phyloP scores from a whole-genome alignment of 1,139 yeast genomes.

The Saccharomyces hybrid region DNA sequence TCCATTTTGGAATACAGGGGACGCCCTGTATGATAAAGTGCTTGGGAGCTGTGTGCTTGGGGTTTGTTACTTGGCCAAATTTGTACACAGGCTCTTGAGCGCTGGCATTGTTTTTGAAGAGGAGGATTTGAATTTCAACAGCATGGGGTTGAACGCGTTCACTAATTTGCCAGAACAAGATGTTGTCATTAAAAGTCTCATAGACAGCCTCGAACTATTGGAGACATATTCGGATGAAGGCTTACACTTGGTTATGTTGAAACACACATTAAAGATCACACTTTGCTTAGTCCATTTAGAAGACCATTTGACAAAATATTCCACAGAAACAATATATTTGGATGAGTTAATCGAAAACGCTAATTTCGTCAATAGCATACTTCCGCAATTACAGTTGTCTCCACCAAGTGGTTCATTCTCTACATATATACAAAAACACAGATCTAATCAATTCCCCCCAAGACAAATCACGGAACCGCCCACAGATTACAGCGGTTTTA shows the following conservation, averaged over 20 bases:
- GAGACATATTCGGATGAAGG: neutral
- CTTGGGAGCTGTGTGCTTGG: slow-evolving; percentile 44
- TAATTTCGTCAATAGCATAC: neutral
- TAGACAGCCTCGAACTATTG: neutral
- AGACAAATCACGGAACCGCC: slow-evolving; percentile 34
- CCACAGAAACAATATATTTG: slow-evolving; percentile 9
- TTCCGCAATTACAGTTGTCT: neutral
- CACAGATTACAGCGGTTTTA: slow-evolving; percentile 24
- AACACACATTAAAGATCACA: slow-evolving; percentile 13
- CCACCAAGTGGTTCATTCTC: slow-evolving; percentile 45
- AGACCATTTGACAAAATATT: slow-evolving; percentile 8
- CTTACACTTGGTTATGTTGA: slow-evolving; percentile 4
- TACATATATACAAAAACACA: slow-evolving; percentile 40
- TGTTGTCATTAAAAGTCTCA: neutral
- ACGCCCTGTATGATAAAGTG: slow-evolving; percentile 39
- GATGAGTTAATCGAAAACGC: slow-evolving; percentile 11
- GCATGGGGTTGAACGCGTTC: slow-evolving; percentile 41
- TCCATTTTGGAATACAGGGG: slow-evolving; percentile 15
- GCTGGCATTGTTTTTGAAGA: slow-evolving; percentile 64
- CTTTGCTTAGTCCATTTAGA: slow-evolving; percentile 16
- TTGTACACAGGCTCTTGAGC: slow-evolving; percentile 41
- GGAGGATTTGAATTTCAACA: slow-evolving; percentile 62
- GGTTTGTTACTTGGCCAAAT: slow-evolving; percentile 45
- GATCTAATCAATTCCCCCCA: slow-evolving; percentile 55
- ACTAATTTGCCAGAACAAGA: slow-evolving; percentile 15